Evolutionary conservation across 2,329 filamentous ascomycete genomes (phyloP).

Genomic region (Seiridium cupressi): DNA sequence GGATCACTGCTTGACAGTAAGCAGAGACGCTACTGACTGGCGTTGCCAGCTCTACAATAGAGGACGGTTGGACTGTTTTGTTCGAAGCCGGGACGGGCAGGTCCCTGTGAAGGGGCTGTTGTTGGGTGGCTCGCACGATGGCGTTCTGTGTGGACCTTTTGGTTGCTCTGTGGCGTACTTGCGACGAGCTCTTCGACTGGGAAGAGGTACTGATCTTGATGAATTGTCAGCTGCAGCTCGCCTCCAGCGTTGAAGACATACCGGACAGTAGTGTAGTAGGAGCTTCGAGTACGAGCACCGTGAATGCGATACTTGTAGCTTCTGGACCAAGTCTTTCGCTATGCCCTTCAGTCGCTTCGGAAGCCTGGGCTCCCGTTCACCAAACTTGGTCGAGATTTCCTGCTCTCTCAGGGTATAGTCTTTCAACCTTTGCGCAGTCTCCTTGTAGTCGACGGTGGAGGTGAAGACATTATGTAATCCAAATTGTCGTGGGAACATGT

Average conservation of each 20-base stretch:
- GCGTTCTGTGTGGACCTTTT: conserved; percentile 10
- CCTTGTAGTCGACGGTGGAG: conserved; percentile 58
- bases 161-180: neutral
- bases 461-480: conserved; percentile 91
- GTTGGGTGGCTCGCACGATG: conserved; percentile 5
- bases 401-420: conserved; percentile 85
- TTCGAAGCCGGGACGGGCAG: conserved; percentile 15
- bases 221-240: too few species aligned
- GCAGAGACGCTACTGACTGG: conserved; percentile 70
- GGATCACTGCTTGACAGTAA: conserved; percentile 78
- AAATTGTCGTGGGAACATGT: conserved; percentile 92
- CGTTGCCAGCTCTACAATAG: conserved; percentile 67
- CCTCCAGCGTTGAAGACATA: conserved; percentile 13
- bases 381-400: conserved; percentile 59
- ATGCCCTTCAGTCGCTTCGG: conserved; percentile 70
- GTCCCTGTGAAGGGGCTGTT: conserved; percentile 14
- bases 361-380: conserved; percentile 28
- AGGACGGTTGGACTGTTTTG: conserved; percentile 39
- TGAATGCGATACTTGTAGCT: conserved; percentile 67
- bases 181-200: neutral
- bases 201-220: neutral
- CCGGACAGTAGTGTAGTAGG: conserved; percentile 77
- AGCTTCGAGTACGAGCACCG: conserved; percentile 79
- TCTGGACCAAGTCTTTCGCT: conserved; percentile 57
- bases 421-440: conserved; percentile 72